phyloP scores from a whole-genome alignment of 768 basidiomycete species.

The Podaxis carcinomalis region DNA sequence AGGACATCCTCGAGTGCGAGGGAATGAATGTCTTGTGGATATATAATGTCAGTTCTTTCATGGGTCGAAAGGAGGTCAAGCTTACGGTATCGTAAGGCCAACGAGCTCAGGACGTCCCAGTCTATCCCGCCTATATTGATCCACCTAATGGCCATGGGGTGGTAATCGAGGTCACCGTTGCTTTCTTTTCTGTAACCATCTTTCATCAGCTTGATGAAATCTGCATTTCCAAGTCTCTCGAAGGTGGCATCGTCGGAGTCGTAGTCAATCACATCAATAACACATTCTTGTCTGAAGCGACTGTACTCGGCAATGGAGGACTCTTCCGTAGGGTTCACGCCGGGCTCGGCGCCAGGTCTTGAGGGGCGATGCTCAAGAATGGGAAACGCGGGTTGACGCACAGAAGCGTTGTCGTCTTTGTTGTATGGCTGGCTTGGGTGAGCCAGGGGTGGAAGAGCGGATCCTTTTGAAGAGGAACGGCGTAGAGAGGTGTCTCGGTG shows the following conservation, averaged over 20 bases:
- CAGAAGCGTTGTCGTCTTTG: neutral
- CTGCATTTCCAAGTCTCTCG: conserved; percentile 44
- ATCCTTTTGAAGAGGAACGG: neutral
- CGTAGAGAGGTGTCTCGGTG: neutral
- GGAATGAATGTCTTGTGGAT: conserved; percentile 51
- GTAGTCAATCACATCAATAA: conserved; percentile 61
- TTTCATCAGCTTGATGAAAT: conserved; percentile 43
- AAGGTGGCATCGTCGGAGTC: conserved; percentile 40
- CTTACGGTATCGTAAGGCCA: conserved; percentile 56
- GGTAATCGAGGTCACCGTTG: conserved; percentile 23
- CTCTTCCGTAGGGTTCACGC: conserved; percentile 52
- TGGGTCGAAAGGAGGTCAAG: conserved; percentile 13
- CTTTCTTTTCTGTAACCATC: conserved; percentile 15
- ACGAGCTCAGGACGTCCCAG: conserved; percentile 60
- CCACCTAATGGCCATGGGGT: conserved; percentile 44
- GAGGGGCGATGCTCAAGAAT: neutral
- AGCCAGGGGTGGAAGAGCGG: neutral
- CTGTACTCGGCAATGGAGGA: conserved; percentile 44
- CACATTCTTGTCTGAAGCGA: conserved; percentile 50
- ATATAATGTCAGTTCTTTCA: neutral
- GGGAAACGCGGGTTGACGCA: neutral
- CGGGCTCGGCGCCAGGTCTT: conserved; percentile 56
- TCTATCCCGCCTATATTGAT: conserved; percentile 59
- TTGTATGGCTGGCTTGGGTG: neutral
- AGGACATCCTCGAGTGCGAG: conserved; percentile 65